These are phyloP conservation scores for Phytopythium chamaehyphon DNA, from an alignment of 352 stramenopile genomes.

Conservation along the genomic window DNA sequence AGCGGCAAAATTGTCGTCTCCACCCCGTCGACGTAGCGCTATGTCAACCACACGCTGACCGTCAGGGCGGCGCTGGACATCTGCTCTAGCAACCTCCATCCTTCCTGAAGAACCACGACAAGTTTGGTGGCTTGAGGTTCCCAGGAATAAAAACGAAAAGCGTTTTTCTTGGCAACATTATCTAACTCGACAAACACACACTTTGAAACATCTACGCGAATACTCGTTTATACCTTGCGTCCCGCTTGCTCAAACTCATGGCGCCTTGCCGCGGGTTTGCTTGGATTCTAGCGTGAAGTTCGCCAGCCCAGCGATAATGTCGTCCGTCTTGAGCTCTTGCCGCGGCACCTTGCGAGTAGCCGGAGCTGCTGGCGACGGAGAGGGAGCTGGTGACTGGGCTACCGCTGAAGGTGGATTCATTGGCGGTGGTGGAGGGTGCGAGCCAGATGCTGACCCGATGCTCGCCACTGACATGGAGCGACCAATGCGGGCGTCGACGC, in stretches of 20 bases:
- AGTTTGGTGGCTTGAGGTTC: too few species aligned
- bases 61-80: constrained; percentile 27
- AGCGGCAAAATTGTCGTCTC: constrained; percentile 12
- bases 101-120: neutral
- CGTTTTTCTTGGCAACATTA: too few species aligned
- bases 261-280: constrained; percentile 20
- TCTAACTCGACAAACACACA: too few species aligned
- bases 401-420: neutral
- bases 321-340: constrained; percentile 23
- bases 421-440: neutral
- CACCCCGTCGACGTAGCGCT: constrained; percentile 27
- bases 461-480: constrained; percentile 6
- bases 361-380: neutral
- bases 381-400: constrained; percentile 1
- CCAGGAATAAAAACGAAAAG: too few species aligned
- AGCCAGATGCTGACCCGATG: neutral
- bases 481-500: constrained; percentile 1
- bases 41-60: constrained; percentile 58
- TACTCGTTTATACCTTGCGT: neutral
- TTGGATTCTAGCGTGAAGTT: constrained; percentile 40
- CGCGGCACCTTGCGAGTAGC: constrained; percentile 7
- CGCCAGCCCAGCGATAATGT: constrained; percentile 43
- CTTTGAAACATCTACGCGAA: neutral
- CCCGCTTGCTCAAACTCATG: constrained; percentile 7
- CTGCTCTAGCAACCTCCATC: constrained; percentile 56